Base-by-base conservation (phyloP, 1,139 yeast species). In the Sporopachydermia cereana region DNA sequence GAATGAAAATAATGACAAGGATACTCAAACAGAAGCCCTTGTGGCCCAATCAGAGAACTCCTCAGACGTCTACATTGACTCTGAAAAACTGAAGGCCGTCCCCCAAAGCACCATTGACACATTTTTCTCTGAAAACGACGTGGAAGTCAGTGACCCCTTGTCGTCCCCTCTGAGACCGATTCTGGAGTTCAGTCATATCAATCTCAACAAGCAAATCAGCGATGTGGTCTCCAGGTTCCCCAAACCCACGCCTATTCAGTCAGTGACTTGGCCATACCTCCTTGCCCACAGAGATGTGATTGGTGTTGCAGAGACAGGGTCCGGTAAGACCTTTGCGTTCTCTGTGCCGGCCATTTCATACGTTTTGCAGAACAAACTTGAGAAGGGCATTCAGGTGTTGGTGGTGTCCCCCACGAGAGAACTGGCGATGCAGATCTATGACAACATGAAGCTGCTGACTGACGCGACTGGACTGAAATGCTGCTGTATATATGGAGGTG, bases 241-340 rank as follows among this genome's bases (percentile, higher is more conserved):
- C 25, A 79, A 77, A 55, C 99, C 98, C 47, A 89, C 97, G 3
- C 97, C 98, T 29, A 91, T 91, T 56, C 99, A 91, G 68, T 77
- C 95, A n/a, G 89, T 80, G 29, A 76, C 97, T 12, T 91, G 98
- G 98, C 99, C 99, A 52, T 88, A 77, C 58, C 67, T 93, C 45
- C 68, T 91, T 45, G 67, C 77, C 29, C 84, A 84, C 18, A 74
- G 82, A 52, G 98, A 91, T 61, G 95, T 89, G 34, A 77, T 91
- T 52, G 98, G 98, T 59, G 96, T 93, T 50, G 98, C 98, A 24
- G 97, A 91, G 67, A 91, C 98, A 12, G 98, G 98, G 42, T 86
- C 96, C 0, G 98, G 98, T 57, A 91, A 91, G 64, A 91, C 98
- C 0, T 81, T 89, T 64, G 97, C 97, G 1, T 91, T 91, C 61